These are phyloP conservation scores for Saccharomycopsis javanensis DNA, from an alignment of 805 yeast genomes.

Conservation along the genomic window DNA sequence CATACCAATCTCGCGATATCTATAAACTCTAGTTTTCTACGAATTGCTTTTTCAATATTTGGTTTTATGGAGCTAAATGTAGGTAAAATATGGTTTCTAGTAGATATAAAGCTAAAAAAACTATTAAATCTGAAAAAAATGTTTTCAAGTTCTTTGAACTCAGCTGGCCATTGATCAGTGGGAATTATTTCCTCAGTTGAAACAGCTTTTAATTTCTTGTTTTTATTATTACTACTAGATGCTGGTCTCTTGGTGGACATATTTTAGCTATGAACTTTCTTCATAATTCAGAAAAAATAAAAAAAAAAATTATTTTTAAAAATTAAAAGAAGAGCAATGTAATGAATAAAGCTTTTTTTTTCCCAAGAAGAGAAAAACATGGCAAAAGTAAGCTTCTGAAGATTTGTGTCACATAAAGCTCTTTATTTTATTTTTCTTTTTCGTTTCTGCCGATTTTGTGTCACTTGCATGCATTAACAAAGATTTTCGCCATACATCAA, in stretches of 20 bases:
- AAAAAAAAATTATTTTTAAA: too few relatives aligned
- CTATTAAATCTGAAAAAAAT: conserved; percentile 48
- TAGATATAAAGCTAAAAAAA: conserved; percentile 50
- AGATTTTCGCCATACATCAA: too few relatives aligned
- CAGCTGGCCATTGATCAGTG: conserved; percentile 23
- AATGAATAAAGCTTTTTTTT: too few relatives aligned
- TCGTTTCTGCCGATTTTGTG: too few relatives aligned
- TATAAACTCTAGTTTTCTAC: conserved; percentile 33
- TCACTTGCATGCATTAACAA: too few relatives aligned
- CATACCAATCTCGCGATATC: conserved; percentile 59
- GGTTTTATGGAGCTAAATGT: conserved; percentile 43
- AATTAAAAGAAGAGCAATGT: not conserved
- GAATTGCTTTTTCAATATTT: conserved; percentile 42
- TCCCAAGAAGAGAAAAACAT: too few relatives aligned
- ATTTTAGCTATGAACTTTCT: too few relatives aligned
- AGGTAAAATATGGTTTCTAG: conserved; percentile 51
- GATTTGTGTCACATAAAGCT: too few relatives aligned
- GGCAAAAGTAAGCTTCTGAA: too few relatives aligned
- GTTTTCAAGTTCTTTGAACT: conserved; percentile 33
- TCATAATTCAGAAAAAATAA: too few relatives aligned
- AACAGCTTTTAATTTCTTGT: not conserved
- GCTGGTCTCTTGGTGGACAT: not conserved
- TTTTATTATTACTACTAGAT: not conserved
- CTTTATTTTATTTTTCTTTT: too few relatives aligned
- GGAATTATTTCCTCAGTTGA: not conserved